Evolutionary conservation across 331 rosid species (phyloP), one percentile per base, ranked within the genome.

Genomic region (Rhamnella rubrinervis): DNA sequence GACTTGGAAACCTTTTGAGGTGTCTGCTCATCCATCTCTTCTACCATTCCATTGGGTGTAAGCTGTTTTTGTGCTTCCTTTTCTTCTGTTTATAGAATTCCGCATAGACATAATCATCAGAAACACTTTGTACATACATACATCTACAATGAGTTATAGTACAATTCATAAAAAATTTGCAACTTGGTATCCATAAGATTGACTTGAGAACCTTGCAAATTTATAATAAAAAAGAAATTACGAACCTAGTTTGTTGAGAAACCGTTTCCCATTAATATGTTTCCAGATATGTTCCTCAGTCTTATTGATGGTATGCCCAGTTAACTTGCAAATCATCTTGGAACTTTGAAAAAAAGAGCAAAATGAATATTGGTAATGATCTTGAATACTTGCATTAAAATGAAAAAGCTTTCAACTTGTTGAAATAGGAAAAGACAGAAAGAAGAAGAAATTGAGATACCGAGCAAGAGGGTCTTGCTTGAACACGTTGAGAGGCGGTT

Each of bases 271-370:
- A 59, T 68, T 91, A 67, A 93, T 84, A 82, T 93, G 97, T 89
- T 93, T 93, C 98, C 98, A 93, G 73, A 93, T 87, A 76, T 93
- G 98, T 63, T 93, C 97, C 78, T 93, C 98, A 7, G 97, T 73
- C 86, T 93, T 93, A 78, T 93, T 93, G 63, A 93, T 79, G 0
- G 86, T 87, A 56, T 87, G 88, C 31, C 95, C 97, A 7, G 98
- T 93, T 18, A 93, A 72, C 74, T 88, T 88, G 81, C 98, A 93
- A 28, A 86, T 73, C 85, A 91, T 68, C 84, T 91, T 93, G 47
- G 98, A 88, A 68, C 98, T 93, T 78, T 49, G 25, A 53, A 31
- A 61, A 31, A 61, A 31, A 15, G 0, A 18, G 2, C 4, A 37
- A 40, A 21, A 28, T 19, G 12, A 6, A 31, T 51, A 51, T 6